phyloP scores from a whole-genome alignment of 306 rosid genomes.

The Sicyos baderoa region DNA sequence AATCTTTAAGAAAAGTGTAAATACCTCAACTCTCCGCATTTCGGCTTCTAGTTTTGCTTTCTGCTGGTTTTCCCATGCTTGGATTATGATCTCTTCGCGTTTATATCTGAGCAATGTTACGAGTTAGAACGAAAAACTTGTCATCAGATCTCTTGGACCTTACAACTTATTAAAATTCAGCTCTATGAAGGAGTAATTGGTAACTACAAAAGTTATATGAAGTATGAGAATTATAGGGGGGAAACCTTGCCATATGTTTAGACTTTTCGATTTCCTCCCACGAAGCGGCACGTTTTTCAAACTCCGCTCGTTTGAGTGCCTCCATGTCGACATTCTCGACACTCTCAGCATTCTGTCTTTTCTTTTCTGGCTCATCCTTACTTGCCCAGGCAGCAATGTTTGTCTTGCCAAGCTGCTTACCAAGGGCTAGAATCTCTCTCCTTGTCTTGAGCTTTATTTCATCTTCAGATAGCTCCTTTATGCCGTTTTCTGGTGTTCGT shows the following conservation, averaged over 20 bases:
- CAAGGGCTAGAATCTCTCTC: slow-evolving; percentile 86
- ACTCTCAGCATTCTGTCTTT: slow-evolving; percentile 28
- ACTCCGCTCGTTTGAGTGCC: slow-evolving; percentile 53
- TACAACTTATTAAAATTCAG: not conserved
- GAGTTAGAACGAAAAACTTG: slow-evolving; percentile 8
- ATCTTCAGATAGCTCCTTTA: slow-evolving; percentile 58
- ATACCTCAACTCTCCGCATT: slow-evolving; percentile 82
- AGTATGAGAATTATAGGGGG: not conserved
- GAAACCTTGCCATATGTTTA: slow-evolving; percentile 75
- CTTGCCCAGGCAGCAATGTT: slow-evolving; percentile 96
- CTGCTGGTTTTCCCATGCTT: slow-evolving; percentile 91
- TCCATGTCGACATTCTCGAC: slow-evolving; percentile 21
- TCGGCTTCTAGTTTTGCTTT: slow-evolving; percentile 77
- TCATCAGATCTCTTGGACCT: not conserved
- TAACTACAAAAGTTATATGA: slow-evolving; percentile 1
- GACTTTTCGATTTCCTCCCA: slow-evolving; percentile 94
- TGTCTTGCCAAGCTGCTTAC: slow-evolving; percentile 83
- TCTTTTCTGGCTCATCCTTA: slow-evolving; percentile 55
- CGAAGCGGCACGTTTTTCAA: slow-evolving; percentile 61
- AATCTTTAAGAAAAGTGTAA: not conserved
- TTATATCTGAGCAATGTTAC: slow-evolving; percentile 44
- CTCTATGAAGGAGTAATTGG: too few species aligned
- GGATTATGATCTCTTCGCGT: slow-evolving; percentile 88
- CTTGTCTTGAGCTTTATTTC: slow-evolving; percentile 79
- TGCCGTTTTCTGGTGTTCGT: slow-evolving; percentile 29